Conservation (phyloP, 108 stramenopile species). For the Schizochytrium sp. region DNA sequence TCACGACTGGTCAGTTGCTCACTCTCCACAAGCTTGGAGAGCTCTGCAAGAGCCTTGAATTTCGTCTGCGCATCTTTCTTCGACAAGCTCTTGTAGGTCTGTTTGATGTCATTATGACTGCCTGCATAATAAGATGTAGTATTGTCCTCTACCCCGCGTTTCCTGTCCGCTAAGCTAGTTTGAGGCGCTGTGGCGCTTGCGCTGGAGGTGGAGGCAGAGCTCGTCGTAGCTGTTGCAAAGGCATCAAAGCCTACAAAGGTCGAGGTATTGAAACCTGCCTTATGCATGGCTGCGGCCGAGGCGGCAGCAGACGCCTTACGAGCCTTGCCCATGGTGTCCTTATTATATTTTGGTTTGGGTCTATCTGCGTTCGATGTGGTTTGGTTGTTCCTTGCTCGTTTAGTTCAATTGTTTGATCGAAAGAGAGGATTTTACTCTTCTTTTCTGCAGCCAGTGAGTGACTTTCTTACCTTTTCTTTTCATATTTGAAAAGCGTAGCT, state of each 20-base stretch:
- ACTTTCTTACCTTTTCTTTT: too few species aligned
- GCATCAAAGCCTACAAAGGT: constrained; percentile 44
- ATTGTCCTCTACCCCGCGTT: not conserved
- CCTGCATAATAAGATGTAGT: constrained; percentile 11
- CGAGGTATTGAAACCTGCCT: constrained; percentile 30
- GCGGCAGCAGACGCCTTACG: constrained; percentile 52
- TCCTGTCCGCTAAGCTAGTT: not conserved
- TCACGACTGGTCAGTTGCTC: not conserved
- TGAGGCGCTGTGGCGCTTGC: not conserved
- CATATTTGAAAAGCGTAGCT: too few species aligned
- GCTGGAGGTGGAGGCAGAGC: not conserved
- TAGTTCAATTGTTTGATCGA: too few species aligned
- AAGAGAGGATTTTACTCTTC: too few species aligned
- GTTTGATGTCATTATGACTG: not conserved
- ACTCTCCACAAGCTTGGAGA: not conserved
- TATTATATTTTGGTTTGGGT: too few species aligned
- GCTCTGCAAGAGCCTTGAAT: not conserved
- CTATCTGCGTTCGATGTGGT: too few species aligned
- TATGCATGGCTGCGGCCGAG: constrained; percentile 56
- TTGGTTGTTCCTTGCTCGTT: too few species aligned
- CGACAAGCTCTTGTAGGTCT: constrained; percentile 35
- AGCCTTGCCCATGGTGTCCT: constrained; percentile 30
- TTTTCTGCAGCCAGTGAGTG: too few species aligned
- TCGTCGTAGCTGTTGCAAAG: not conserved
- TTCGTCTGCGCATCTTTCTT: constrained; percentile 60